Conservation (phyloP, 257 asterid genomes). For the Fraxinus pennsylvanica region DNA sequence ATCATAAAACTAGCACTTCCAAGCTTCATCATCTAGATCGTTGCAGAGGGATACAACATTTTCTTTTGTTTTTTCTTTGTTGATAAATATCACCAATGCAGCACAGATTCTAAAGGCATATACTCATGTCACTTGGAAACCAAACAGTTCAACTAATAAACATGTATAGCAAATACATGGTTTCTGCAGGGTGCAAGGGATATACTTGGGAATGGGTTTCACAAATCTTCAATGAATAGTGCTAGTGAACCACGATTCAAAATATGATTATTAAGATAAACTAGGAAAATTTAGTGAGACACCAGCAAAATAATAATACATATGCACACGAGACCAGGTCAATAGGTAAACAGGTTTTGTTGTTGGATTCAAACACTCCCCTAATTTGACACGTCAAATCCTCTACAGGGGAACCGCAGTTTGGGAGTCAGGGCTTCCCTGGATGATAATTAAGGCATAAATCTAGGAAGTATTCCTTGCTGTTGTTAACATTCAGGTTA, state of each 20-base stretch:
- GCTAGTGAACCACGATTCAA: neutral
- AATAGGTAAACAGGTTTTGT: neutral
- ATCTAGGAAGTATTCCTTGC: neutral
- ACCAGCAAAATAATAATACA: too few species aligned
- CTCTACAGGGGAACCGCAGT: neutral
- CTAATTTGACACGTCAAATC: neutral
- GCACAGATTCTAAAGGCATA: neutral
- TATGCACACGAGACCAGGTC: neutral
- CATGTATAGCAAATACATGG: too few species aligned
- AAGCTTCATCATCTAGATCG: neutral
- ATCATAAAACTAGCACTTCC: neutral
- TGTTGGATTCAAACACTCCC: neutral
- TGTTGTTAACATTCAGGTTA: neutral
- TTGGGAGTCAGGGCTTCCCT: neutral
- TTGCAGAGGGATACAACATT: too few species aligned
- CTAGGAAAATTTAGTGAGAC: neutral
- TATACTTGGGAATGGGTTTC: neutral
- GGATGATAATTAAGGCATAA: neutral
- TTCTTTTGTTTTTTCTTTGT: too few species aligned
- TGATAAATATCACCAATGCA: neutral
- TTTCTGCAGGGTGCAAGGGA: too few species aligned
- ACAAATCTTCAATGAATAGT: neutral
- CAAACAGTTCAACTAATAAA: neutral
- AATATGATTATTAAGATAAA: neutral
- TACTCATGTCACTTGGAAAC: neutral